Evolutionary conservation across 2,329 filamentous ascomycete genomes (phyloP).

Genomic region (Coniella vitis): DNA sequence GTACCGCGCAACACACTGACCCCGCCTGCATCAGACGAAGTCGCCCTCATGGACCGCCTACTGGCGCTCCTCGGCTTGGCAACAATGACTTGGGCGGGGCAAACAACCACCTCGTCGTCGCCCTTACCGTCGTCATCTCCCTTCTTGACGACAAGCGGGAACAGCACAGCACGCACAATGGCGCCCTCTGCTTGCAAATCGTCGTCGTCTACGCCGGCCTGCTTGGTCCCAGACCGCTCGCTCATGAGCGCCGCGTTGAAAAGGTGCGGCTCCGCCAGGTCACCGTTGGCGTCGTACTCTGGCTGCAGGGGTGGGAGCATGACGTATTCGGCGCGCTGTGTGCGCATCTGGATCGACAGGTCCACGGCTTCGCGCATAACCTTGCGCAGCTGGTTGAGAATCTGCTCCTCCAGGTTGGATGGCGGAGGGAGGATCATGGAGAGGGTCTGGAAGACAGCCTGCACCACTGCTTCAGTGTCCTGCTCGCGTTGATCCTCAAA

Average conservation of each 20-base stretch:
- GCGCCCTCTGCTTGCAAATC: slow-evolving; percentile 70
- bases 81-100: slow-evolving; percentile 87
- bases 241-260: slow-evolving; percentile 97
- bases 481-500: slow-evolving; percentile 78
- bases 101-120: slow-evolving; percentile 92
- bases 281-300: slow-evolving; percentile 89
- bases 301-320: slow-evolving; percentile 95
- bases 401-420: slow-evolving; percentile 68
- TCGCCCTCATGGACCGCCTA: slow-evolving; percentile 31
- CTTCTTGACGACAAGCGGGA: slow-evolving; percentile 94
- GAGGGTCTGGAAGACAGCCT: slow-evolving; percentile 80
- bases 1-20: slow-evolving; percentile 26
- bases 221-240: slow-evolving; percentile 65
- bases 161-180: slow-evolving; percentile 85
- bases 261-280: slow-evolving; percentile 76
- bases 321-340: slow-evolving; percentile 92
- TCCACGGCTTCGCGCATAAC: slow-evolving; percentile 86
- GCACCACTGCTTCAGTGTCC: slow-evolving; percentile 92
- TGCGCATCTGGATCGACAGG: slow-evolving; percentile 94
- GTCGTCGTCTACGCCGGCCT: slow-evolving; percentile 51
- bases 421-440: slow-evolving; percentile 83
- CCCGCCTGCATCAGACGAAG: slow-evolving; percentile 47
- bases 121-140: slow-evolving; percentile 81
- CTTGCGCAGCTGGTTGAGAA: slow-evolving; percentile 76
- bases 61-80: slow-evolving; percentile 40